These are phyloP conservation scores for Candida orba DNA, from an alignment of 805 yeast species.

Conservation along the genomic window DNA sequence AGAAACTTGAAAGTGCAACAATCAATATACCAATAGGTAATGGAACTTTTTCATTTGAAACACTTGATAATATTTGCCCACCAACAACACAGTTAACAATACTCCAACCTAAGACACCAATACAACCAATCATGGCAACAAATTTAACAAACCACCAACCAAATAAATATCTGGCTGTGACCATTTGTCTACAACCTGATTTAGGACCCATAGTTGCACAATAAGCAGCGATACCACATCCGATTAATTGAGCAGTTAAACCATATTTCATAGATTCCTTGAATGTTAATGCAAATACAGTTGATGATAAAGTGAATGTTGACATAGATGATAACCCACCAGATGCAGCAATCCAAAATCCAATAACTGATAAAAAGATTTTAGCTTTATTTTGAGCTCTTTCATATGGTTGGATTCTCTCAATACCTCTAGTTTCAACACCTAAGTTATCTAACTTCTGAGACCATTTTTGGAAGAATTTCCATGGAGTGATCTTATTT, in stretches of 20 bases:
- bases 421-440: constrained; percentile 76
- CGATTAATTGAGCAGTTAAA: constrained; percentile 53
- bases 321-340: constrained; percentile 91
- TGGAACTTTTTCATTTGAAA: constrained; percentile 61
- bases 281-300: constrained; percentile 63
- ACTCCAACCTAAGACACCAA: constrained; percentile 91
- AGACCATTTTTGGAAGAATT: constrained; percentile 28
- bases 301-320: constrained; percentile 68
- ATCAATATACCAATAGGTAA: constrained; percentile 69
- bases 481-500: constrained; percentile 17
- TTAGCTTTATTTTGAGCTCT: constrained; percentile 35
- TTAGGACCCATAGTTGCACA: constrained; percentile 86
- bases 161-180: constrained; percentile 68
- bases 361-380: constrained; percentile 43
- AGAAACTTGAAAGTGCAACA: constrained; percentile 53
- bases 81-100: constrained; percentile 85
- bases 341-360: constrained; percentile 80
- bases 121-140: constrained; percentile 60
- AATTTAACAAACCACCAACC: constrained; percentile 84
- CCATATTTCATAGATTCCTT: constrained; percentile 58
- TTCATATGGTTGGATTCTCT: constrained; percentile 62
- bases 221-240: constrained; percentile 74
- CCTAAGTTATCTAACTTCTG: constrained; percentile 45
- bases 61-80: constrained; percentile 68
- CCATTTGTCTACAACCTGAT: constrained; percentile 87